Percentiles rank a stretch among this genome's conserved stretches.
Conservation (phyloP, 371 early-diverging fungal species). For the Mortierella sp. region DNA sequence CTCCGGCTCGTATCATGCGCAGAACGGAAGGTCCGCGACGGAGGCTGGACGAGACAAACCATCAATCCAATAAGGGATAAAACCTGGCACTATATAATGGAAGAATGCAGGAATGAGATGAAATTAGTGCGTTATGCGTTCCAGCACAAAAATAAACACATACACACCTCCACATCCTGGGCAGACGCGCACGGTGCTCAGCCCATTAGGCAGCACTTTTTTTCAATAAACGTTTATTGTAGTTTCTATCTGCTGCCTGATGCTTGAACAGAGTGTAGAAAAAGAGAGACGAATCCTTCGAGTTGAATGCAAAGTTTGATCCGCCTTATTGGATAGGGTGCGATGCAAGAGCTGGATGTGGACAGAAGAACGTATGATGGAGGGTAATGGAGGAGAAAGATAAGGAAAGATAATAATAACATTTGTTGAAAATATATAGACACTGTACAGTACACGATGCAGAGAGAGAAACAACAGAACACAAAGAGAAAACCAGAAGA, state of each 20-base stretch:
- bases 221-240: too few species aligned
- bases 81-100: too few species aligned
- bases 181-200: too few species aligned
- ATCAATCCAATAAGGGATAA: too few species aligned
- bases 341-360: neutral
- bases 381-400: neutral
- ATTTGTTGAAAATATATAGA: constrained; percentile 43
- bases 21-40: too few species aligned
- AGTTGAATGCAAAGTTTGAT: constrained; percentile 41
- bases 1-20: too few species aligned
- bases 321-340: neutral
- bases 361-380: neutral
- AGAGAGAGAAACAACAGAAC: constrained; percentile 10
- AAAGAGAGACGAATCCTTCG: constrained; percentile 16
- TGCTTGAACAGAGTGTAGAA: neutral
- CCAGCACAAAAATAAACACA: too few species aligned
- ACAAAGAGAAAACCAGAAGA: neutral
- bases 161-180: too few species aligned
- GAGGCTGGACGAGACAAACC: too few species aligned
- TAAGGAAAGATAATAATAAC: constrained; percentile 11
- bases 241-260: constrained; percentile 3
- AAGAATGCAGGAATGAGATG: too few species aligned
- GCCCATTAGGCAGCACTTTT: neutral
- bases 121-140: too few species aligned
- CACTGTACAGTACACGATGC: constrained; percentile 25